phyloP scores from a whole-genome alignment of 1,139 yeast genomes.

The Yamadazyma blattariae region DNA sequence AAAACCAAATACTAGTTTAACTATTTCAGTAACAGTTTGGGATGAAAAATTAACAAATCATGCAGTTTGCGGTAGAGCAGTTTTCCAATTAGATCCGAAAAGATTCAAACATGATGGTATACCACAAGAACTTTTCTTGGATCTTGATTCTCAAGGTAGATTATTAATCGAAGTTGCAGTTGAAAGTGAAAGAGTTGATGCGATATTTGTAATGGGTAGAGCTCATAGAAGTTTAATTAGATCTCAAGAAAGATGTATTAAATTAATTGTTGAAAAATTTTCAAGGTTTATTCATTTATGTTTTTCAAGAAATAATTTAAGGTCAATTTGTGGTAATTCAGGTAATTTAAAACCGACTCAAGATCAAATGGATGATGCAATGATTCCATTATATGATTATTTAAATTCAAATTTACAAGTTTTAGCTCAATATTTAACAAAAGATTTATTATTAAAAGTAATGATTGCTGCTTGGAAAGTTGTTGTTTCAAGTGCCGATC shows the following conservation, averaged over 20 bases:
- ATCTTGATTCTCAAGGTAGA: conserved; percentile 68
- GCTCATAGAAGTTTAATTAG: conserved; percentile 65
- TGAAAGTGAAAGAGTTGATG: conserved; percentile 76
- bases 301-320: conserved; percentile 46
- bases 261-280: conserved; percentile 64
- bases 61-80: conserved; percentile 67
- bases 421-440: conserved; percentile 61
- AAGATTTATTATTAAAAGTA: conserved; percentile 57
- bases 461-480: conserved; percentile 79
- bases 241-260: conserved; percentile 61
- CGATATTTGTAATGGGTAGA: conserved; percentile 75
- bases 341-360: conserved; percentile 47
- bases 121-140: conserved; percentile 58
- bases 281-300: conserved; percentile 40
- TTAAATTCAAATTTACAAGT: conserved; percentile 67
- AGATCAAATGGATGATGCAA: conserved; percentile 61
- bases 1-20: conserved; percentile 36
- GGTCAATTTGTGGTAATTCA: conserved; percentile 49
- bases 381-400: conserved; percentile 74
- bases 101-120: conserved; percentile 68
- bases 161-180: conserved; percentile 63
- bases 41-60: conserved; percentile 61
- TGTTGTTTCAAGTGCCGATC: conserved; percentile 63
- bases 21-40: conserved; percentile 70
- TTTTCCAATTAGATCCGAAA: conserved; percentile 61